Percentiles rank a stretch among this genome's conserved stretches.
phyloP scores from a whole-genome alignment of 2,329 filamentous ascomycete genomes.

The Calonectria ilicicola region DNA sequence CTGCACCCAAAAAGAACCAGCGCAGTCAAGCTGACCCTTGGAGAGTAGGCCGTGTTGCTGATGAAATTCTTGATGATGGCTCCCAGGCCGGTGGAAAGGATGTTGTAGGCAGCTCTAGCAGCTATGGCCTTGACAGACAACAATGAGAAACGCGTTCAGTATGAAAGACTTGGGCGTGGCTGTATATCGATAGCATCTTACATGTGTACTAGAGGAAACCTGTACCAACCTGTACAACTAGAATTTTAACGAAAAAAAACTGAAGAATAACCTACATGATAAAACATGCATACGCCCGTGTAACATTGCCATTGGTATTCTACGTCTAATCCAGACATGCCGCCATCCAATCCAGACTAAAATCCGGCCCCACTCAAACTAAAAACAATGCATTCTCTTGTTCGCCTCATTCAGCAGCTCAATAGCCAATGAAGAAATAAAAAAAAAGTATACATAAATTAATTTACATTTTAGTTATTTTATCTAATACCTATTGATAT shows the following conservation, averaged over 20 bases:
- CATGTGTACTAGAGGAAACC: conserved; percentile 31
- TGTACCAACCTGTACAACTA: conserved; percentile 49
- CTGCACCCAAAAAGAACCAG: conserved; percentile 22
- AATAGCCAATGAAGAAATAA: too few relatives aligned
- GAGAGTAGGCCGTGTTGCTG: conserved; percentile 40
- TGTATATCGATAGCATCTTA: conserved; percentile 43
- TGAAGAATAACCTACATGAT: conserved; percentile 35
- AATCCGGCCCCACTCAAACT: not conserved
- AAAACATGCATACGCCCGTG: conserved; percentile 21
- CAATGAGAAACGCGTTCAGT: conserved; percentile 30
- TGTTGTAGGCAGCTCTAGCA: conserved; percentile 50
- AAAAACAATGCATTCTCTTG: too few relatives aligned
- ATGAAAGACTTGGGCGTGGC: conserved; percentile 15
- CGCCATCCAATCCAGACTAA: not conserved
- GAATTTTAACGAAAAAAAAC: conserved; percentile 38
- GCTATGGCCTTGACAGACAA: conserved; percentile 51
- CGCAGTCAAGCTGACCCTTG: conserved; percentile 28
- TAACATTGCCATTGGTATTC: not conserved
- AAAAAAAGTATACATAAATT: too few relatives aligned
- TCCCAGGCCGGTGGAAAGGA: conserved; percentile 67
- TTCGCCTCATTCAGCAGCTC: too few relatives aligned
- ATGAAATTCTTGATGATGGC: conserved; percentile 43
- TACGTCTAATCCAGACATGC: not conserved
- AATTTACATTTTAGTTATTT: too few relatives aligned
- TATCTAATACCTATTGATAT: too few relatives aligned